Evolutionary conservation across 176 grass and related monocot species (phyloP), one percentile per base, ranked within the genome.

Genomic region (Puya raimondii): DNA sequence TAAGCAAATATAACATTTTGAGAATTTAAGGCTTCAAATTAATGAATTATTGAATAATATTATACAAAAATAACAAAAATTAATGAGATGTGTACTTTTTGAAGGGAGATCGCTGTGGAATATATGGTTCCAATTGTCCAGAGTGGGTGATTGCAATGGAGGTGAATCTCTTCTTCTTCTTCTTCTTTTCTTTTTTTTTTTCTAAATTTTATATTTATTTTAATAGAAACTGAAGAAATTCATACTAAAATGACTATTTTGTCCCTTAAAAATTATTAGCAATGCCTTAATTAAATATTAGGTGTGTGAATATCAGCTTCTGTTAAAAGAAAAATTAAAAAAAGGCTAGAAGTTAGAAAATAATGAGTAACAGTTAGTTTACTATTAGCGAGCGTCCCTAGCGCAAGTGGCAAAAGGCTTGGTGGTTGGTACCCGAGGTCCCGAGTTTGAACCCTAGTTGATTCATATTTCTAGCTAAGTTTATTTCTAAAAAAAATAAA

Each of bases 121-220:
- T 97, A 72, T 97, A 92, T 81, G 93, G 93, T 78, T 85, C 86
- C 52, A 97, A 97, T 82, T 87, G 89, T 69, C 86, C 93, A 25
- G 89, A 97, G 90, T 97, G 93, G 93, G 81, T 97, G 69, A 97
- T 90, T 76, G 64, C 86, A 59, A 97, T 97, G 93, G 81, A 92
- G 89, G 93, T 97, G 74, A 59, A 16, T 23, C 57, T 63, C 53
- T 65, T 72, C 5, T 66, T 21, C 3, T 59, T 9, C 1, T 21
- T 75, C 47, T 15, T 17, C 22, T 23, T 11, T 21, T 7, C 1
- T 21, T 75, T 49, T 15, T 17, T 26, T 23, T 11, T 21, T 7
- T 12, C 53, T 57, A 52, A 12, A 50, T 48, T 49, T 29, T 48
- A 9, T 71, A 53, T 71, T 76, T 23, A 12, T 23, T 50, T 42